phyloP scores from a whole-genome alignment of 805 yeast genomes.

The Priceomyces fermenticarens region DNA sequence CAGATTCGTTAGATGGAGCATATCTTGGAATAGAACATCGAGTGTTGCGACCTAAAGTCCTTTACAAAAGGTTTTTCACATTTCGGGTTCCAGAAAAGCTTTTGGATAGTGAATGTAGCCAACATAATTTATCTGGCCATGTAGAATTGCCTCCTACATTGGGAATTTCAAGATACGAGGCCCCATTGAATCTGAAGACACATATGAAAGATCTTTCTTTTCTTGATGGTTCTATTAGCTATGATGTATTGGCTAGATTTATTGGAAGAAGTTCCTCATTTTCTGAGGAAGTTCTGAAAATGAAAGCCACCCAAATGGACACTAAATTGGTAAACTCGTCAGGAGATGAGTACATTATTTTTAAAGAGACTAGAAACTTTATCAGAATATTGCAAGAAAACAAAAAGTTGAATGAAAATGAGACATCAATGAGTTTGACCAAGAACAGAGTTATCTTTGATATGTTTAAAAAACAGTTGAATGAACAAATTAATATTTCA shows the following conservation, averaged over 20 bases:
- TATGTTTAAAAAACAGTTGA: slow-evolving; percentile 22
- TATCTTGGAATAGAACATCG: slow-evolving; percentile 15
- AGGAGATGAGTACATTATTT: slow-evolving; percentile 40
- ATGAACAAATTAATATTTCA: slow-evolving; percentile 28
- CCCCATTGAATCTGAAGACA: slow-evolving; percentile 7
- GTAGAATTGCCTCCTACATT: slow-evolving; percentile 35
- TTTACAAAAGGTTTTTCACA: slow-evolving; percentile 39
- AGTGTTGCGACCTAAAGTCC: slow-evolving; percentile 15
- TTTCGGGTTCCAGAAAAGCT: slow-evolving; percentile 36
- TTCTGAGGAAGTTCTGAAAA: slow-evolving; percentile 11
- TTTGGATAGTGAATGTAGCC: slow-evolving; percentile 36
- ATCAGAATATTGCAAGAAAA: slow-evolving; percentile 27
- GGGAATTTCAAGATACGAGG: slow-evolving; percentile 20
- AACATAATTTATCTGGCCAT: slow-evolving; percentile 28
- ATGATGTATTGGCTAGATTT: slow-evolving; percentile 34
- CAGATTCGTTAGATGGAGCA: slow-evolving; percentile 28
- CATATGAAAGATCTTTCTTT: slow-evolving; percentile 27
- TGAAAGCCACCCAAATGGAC: slow-evolving; percentile 5
- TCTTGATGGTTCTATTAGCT: slow-evolving; percentile 23
- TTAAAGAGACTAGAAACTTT: slow-evolving; percentile 24
- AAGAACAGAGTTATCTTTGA: slow-evolving; percentile 19
- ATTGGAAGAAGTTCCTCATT: slow-evolving; percentile 37
- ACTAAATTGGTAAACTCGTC: slow-evolving; percentile 27
- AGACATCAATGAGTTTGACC: slow-evolving; percentile 12
- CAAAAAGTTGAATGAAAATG: slow-evolving; percentile 10